phyloP scores from a whole-genome alignment of 441 rosid species.

The Rhodomyrtus psidioides region DNA sequence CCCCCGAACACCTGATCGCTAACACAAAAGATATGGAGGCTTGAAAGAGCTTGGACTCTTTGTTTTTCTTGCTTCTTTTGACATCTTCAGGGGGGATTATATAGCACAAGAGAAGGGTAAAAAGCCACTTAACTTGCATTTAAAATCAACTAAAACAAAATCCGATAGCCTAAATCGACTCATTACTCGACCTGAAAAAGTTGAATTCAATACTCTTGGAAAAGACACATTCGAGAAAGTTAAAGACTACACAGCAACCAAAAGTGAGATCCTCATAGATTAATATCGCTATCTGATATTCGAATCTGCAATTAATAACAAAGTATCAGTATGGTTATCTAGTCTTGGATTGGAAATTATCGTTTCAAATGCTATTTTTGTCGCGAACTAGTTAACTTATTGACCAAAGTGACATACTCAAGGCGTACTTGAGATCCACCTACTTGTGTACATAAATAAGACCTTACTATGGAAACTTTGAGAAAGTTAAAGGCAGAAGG shows the following conservation, averaged over 20 bases:
- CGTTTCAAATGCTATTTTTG: not conserved
- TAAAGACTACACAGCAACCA: fast-evolving
- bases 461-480: not conserved
- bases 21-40: not conserved
- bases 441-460: not conserved
- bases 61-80: not conserved
- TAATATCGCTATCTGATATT: not conserved
- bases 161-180: not conserved
- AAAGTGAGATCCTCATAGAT: not conserved
- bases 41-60: not conserved
- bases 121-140: not conserved
- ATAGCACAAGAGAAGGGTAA: not conserved
- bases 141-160: not conserved
- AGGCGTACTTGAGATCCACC: not conserved
- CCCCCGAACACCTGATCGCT: not conserved
- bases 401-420: not conserved
- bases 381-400: not conserved
- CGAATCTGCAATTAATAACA: not conserved
- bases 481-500: too few species aligned
- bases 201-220: not conserved
- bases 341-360: not conserved
- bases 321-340: not conserved
- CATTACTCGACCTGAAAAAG: not conserved
- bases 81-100: not conserved
- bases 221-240: not conserved